Conservation (phyloP, 352 stramenopile species). For the Phytophthora meadii region DNA sequence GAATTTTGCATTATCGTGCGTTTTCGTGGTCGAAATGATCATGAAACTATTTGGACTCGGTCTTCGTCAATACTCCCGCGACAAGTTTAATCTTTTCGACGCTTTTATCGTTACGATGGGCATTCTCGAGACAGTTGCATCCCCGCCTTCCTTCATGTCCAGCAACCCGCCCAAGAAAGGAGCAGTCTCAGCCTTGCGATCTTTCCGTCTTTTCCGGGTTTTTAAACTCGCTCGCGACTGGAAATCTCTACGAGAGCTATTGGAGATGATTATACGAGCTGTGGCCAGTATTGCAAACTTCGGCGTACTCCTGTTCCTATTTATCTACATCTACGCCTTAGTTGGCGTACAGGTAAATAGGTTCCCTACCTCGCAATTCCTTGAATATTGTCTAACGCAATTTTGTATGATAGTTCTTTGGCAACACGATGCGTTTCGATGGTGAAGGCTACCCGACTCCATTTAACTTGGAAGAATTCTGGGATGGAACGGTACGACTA, state of each 20-base stretch:
- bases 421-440: slow-evolving; percentile 95
- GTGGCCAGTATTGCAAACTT: slow-evolving; percentile 96
- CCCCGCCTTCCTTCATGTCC: slow-evolving; percentile 77
- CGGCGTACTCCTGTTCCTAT: slow-evolving; percentile 93
- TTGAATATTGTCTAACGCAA: background rate
- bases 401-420: slow-evolving; percentile 84
- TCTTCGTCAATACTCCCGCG: slow-evolving; percentile 67
- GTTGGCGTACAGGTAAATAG: slow-evolving; percentile 82
- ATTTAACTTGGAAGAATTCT: slow-evolving; percentile 61
- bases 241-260: slow-evolving; percentile 91
- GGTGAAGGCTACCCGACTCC: slow-evolving; percentile 64
- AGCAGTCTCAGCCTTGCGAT: slow-evolving; percentile 84
- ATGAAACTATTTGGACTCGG: slow-evolving; percentile 90
- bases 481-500: slow-evolving; percentile 53
- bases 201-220: slow-evolving; percentile 92
- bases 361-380: too few relatives aligned
- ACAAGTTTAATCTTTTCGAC: slow-evolving; percentile 89
- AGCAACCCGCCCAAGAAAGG: slow-evolving; percentile 61
- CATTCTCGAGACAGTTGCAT: slow-evolving; percentile 71
- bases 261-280: slow-evolving; percentile 90
- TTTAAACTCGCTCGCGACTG: slow-evolving; percentile 96
- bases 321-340: slow-evolving; percentile 96
- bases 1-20: slow-evolving; percentile 81
- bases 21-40: slow-evolving; percentile 80
- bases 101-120: slow-evolving; percentile 86